Conservation (phyloP, 2,329 filamentous ascomycete species). For the Calonectria leucothoes region DNA sequence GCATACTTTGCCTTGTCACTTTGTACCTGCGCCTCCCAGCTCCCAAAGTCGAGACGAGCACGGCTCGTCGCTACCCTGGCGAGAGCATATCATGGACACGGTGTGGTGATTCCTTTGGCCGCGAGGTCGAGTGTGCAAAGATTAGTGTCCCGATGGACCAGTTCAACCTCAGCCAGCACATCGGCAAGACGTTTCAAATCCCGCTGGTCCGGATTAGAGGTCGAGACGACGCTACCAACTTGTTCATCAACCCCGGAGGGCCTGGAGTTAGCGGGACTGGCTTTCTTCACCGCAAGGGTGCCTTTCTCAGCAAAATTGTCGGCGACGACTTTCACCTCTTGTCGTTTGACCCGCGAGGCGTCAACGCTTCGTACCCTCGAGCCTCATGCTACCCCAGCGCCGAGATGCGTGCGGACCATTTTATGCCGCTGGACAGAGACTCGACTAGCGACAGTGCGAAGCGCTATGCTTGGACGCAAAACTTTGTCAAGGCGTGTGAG, state of each 20-base stretch:
- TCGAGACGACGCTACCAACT: constrained; percentile 54
- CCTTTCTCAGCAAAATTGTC: constrained; percentile 47
- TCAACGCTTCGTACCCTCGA: constrained; percentile 44
- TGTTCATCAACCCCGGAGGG: constrained; percentile 61
- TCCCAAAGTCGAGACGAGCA: too few relatives aligned
- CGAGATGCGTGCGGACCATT: constrained; percentile 44
- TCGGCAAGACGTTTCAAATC: constrained; percentile 55
- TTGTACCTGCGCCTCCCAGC: neutral
- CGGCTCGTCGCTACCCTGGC: constrained; percentile 40
- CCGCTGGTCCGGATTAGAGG: constrained; percentile 58
- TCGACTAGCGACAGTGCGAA: constrained; percentile 49
- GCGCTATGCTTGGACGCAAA: constrained; percentile 55
- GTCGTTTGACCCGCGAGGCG: constrained; percentile 60
- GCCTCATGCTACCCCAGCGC: constrained; percentile 54
- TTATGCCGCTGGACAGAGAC: constrained; percentile 38
- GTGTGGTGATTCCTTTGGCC: constrained; percentile 52
- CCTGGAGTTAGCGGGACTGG: constrained; percentile 57
- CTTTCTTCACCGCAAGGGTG: constrained; percentile 50
- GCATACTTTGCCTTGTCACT: neutral
- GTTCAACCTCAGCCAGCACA: constrained; percentile 44
- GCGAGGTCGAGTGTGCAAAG: constrained; percentile 55
- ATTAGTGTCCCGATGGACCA: constrained; percentile 61
- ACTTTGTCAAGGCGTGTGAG: constrained; percentile 53
- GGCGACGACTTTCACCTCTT: constrained; percentile 60
- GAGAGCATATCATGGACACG: constrained; percentile 52